Conservation (phyloP, 805 yeast species). For the Kodamaea fukazawae region DNA sequence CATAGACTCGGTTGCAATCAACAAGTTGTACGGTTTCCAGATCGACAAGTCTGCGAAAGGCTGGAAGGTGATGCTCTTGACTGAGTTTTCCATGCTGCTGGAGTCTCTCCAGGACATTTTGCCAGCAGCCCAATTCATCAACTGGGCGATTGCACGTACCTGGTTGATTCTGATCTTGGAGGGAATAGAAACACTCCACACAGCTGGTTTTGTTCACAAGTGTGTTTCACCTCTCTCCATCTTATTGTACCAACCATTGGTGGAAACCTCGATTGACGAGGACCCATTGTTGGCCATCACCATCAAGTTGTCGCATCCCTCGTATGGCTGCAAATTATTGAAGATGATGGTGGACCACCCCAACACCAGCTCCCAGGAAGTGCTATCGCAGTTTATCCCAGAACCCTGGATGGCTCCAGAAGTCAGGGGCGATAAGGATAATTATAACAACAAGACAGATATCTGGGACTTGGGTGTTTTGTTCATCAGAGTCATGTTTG, state of each 20-base stretch:
- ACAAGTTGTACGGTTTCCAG: constrained; percentile 66
- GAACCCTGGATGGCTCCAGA: constrained; percentile 82
- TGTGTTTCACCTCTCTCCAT: constrained; percentile 59
- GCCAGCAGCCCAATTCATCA: constrained; percentile 62
- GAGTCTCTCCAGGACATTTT: constrained; percentile 65
- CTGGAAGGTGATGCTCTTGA: constrained; percentile 70
- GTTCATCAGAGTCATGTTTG: constrained; percentile 44
- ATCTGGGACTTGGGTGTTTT: constrained; percentile 90
- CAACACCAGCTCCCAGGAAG: constrained; percentile 7
- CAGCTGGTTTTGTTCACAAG: constrained; percentile 78
- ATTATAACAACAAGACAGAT: constrained; percentile 78
- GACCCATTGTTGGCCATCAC: constrained; percentile 26
- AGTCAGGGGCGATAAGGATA: constrained; percentile 31
- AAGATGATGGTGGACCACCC: constrained; percentile 26
- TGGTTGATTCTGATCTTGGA: constrained; percentile 89
- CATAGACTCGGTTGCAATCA: constrained; percentile 64
- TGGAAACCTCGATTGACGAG: constrained; percentile 5
- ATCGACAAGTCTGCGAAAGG: constrained; percentile 52
- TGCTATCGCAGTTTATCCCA: constrained; percentile 18
- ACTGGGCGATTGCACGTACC: constrained; percentile 72
- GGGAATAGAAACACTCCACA: constrained; percentile 80
- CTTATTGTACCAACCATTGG: constrained; percentile 17
- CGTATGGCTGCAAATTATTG: constrained; percentile 41
- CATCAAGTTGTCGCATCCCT: constrained; percentile 58
- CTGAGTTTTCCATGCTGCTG: constrained; percentile 54